These are phyloP conservation scores for Lactarius pseudohatsudake DNA, from an alignment of 768 basidiomycete species.

Conservation along the genomic window DNA sequence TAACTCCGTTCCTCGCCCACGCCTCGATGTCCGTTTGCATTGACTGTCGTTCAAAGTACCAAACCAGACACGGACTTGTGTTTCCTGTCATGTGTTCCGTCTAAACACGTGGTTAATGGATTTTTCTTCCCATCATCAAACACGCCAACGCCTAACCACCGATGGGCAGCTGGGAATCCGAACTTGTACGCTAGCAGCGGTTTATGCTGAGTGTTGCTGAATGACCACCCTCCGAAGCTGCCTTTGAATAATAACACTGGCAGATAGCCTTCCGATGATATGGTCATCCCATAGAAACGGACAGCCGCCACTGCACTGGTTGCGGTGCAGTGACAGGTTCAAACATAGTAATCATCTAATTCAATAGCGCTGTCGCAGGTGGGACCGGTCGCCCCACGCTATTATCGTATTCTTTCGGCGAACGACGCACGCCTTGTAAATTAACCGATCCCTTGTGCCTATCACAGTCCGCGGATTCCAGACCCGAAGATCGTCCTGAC, in stretches of 20 bases:
- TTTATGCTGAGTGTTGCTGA: conserved; percentile 1
- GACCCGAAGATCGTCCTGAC: neutral
- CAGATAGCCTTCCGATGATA: conserved; percentile 11
- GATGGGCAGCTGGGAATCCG: neutral
- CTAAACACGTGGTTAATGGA: neutral
- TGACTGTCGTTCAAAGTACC: no score
- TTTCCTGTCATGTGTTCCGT: neutral
- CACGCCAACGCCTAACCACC: neutral
- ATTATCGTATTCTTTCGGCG: conserved; percentile 7
- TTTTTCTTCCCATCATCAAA: neutral
- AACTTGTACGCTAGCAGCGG: conserved; percentile 8
- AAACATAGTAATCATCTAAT: neutral
- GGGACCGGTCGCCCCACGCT: neutral
- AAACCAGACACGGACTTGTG: neutral
- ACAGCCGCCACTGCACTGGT: neutral
- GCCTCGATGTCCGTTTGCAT: neutral
- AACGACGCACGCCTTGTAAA: neutral
- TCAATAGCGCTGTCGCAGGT: neutral
- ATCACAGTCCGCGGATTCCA: neutral
- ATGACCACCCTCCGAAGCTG: neutral
- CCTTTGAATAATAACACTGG: neutral
- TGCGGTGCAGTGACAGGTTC: neutral
- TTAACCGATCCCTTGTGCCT: neutral
- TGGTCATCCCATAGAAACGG: conserved; percentile 3
- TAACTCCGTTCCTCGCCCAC: neutral